Percentiles rank a stretch among this genome's conserved stretches.
phyloP scores from a whole-genome alignment of 805 yeast genomes.

The Wickerhamomyces ciferrii region DNA sequence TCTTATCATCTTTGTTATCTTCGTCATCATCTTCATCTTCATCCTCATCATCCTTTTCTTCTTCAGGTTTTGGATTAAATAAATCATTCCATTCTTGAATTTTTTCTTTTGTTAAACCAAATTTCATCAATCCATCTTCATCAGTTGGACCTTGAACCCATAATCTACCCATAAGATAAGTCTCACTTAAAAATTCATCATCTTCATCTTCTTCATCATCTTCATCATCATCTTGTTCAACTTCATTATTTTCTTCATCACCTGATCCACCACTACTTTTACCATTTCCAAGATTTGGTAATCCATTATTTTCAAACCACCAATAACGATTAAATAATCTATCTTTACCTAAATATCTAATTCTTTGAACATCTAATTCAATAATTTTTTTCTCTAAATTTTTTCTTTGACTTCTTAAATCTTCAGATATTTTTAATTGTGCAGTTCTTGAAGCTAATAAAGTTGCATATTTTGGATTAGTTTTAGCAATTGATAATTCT shows the following conservation, averaged over 20 bases:
- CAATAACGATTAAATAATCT: conserved; percentile 82
- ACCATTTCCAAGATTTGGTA: conserved; percentile 45
- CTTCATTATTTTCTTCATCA: conserved; percentile 29
- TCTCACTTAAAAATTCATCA: conserved; percentile 43
- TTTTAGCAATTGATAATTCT: conserved; percentile 30
- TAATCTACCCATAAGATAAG: conserved; percentile 74
- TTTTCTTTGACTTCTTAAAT: conserved; percentile 41
- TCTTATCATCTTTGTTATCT: conserved; percentile 15
- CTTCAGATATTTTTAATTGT: conserved; percentile 31
- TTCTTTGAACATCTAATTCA: conserved; percentile 73
- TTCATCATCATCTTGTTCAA: conserved; percentile 37
- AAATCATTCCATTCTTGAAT: conserved; percentile 22
- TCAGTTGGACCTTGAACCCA: conserved; percentile 88
- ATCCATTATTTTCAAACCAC: conserved; percentile 91
- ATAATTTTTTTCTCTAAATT: conserved; percentile 56
- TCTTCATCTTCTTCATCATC: conserved; percentile 36
- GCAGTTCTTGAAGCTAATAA: conserved; percentile 41
- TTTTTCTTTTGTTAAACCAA: conserved; percentile 25
- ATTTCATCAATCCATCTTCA: conserved; percentile 31
- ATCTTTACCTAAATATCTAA: conserved; percentile 76
- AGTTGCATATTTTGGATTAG: conserved; percentile 36
- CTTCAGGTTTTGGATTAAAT: background rate
- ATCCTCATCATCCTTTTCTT: conserved; percentile 10
- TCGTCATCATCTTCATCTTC: conserved; percentile 14
- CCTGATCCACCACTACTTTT: conserved; percentile 22